A percentile compares a stretch with the other conserved stretches of the same genome.
phyloP scores from a whole-genome alignment of 345 rosid genomes.

The Clausena lansium region DNA sequence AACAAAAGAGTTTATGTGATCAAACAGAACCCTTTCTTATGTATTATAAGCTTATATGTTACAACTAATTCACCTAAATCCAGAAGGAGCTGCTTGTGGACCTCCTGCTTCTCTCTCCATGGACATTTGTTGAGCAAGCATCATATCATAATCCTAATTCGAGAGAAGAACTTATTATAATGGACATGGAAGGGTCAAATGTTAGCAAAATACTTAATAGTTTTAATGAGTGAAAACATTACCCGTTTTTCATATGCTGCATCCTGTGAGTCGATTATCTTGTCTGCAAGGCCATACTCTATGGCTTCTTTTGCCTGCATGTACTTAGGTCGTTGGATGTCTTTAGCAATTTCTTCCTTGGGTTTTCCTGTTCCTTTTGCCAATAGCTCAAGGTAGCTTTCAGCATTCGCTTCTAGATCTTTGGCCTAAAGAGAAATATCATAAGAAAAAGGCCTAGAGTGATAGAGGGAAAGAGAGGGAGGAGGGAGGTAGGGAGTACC shows the following conservation, averaged over 20 bases:
- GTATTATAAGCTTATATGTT: not conserved
- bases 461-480: not conserved
- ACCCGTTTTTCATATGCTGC: slow-evolving; percentile 64
- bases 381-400: slow-evolving; percentile 64
- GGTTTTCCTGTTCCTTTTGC: slow-evolving; percentile 78
- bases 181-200: slow-evolving; percentile 1
- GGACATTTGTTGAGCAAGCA: slow-evolving; percentile 61
- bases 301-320: slow-evolving; percentile 68
- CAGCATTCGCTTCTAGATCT: slow-evolving; percentile 73
- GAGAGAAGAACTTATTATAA: slow-evolving; percentile 14
- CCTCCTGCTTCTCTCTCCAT: slow-evolving; percentile 59
- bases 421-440: slow-evolving; percentile 47
- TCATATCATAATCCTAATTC: slow-evolving; percentile 63
- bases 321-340: slow-evolving; percentile 67
- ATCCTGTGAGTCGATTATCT: slow-evolving; percentile 56
- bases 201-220: slow-evolving; percentile 5
- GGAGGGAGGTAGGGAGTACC: slow-evolving; percentile 31
- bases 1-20: not conserved
- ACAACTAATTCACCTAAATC: slow-evolving; percentile 43
- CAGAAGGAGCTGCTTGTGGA: slow-evolving; percentile 57
- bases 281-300: slow-evolving; percentile 88
- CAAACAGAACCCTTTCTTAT: not conserved
- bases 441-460: slow-evolving; percentile 4
- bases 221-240: slow-evolving; percentile 8
- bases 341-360: slow-evolving; percentile 71